phyloP scores from a whole-genome alignment of 169 alveolate species.

The Eimeria praecox region DNA sequence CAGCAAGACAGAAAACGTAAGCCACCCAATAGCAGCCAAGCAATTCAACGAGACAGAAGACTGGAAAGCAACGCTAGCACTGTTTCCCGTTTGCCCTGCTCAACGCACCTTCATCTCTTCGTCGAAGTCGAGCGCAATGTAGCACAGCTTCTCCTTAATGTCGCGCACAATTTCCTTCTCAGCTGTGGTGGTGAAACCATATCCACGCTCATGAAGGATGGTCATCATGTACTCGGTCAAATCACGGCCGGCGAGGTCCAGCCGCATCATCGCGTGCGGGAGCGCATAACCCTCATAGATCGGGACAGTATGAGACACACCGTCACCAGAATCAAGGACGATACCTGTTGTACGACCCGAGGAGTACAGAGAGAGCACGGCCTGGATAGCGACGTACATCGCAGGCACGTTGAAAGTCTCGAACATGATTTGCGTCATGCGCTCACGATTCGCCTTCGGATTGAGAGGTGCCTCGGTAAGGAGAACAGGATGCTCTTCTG shows the following conservation, averaged over 20 bases:
- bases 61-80: not conserved
- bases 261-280: constrained; percentile 98
- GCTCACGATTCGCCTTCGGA: constrained; percentile 99
- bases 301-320: constrained; percentile 99
- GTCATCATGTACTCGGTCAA: constrained; percentile 97
- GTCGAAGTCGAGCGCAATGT: constrained; percentile 98
- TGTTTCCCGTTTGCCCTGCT: constrained; percentile 40
- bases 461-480: constrained; percentile 99
- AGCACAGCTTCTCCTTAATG: constrained; percentile 98
- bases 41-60: not conserved
- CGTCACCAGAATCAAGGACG: constrained; percentile 99
- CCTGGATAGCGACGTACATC: constrained; percentile 98
- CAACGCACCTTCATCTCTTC: constrained; percentile 94
- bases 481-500: constrained; percentile 98
- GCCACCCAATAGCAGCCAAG: not conserved
- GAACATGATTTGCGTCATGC: constrained; percentile 98
- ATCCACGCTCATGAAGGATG: constrained; percentile 97
- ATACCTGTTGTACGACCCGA: constrained; percentile 99
- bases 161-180: constrained; percentile 98
- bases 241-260: constrained; percentile 99
- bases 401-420: constrained; percentile 99
- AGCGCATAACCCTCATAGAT: constrained; percentile 99
- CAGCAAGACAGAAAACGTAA: not conserved
- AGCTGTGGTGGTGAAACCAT: constrained; percentile 98
- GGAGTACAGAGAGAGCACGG: constrained; percentile 99